Base-by-base conservation (phyloP, 2,329 filamentous ascomycete species). In the Trematosphaeria pertusa region DNA sequence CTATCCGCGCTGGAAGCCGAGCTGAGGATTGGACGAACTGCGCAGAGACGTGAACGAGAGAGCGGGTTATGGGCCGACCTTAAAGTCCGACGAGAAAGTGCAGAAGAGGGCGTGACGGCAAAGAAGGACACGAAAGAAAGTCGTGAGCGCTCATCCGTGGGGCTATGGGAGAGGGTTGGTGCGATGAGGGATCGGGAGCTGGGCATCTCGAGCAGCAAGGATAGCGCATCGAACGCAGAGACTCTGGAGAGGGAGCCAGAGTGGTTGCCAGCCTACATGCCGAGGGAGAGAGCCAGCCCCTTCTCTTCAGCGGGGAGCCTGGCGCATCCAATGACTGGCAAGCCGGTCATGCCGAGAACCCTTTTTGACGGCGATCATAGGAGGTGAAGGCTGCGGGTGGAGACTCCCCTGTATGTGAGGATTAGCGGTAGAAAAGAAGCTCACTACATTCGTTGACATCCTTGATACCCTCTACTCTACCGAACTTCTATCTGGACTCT, bases 61-160 rank as follows among this genome's bases (percentile, higher is more conserved):
- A 50, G 32, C 8, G 46, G 51, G 24, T 31, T 58, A 10, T 58
- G 54, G 54, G 54, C 52, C 17, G 19, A 42, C 14, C 26, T 51
- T 15, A 48, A 39, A 9, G 32, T 32, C 8, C 18, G 21, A 34
- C 18, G 8, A 3, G 18, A 12, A 11, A 6, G 8, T 4, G 20
- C 15, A 1, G 12, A 14, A 11, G 18, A 42, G 7, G n/a, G 19
- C 33, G 10, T 17, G 4, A 8, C 11, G 5, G 24, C 3, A 15
- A 28, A 17, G 11, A 20, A 33, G 4, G 21, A 7, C n/a, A 19
- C 24, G 15, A 19, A n/a, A 12, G 18, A 32, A 31, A n/a, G n/a
- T n/a, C 7, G 9, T n/a, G 19, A 33, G 15, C 24, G 8, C 7
- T 28, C 24, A 12, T 8, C 24, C 12, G 18, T 19, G 18, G 8